Evolutionary conservation across 129 eudicot genomes (phyloP), one percentile per base, ranked within the genome.

Genomic region (Flaveria bidentis): DNA sequence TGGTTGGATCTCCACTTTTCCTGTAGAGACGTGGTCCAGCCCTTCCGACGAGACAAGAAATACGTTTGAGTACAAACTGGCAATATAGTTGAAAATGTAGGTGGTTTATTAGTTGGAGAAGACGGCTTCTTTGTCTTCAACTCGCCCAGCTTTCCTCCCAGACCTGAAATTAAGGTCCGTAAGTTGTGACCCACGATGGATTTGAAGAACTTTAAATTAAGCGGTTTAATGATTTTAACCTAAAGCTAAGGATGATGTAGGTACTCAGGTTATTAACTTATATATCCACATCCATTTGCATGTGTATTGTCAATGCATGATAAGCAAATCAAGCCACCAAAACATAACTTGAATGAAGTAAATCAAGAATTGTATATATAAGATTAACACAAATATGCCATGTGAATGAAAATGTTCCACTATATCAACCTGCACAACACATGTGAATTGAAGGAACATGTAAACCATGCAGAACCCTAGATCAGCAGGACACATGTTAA

Each of bases 1-100:
- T 90, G 96, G 94, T 77, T 93, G 69, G 98, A 90, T 70, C 90
- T 92, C 77, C 93, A 83, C 7, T 81, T 46, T 85, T 85, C 63
- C 61, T 82, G 1, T 92, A 90, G 94, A 94, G 94, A 12, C 90
- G 52, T 61, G 47, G 86, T 83, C 76, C 83, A 87, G 72, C 84
- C 93, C 20, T 90, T 87, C 60, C 56, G 30, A 75, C 81, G 84
- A 36, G 41, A 83, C 78, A 83, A 80, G 64, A 46, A 70, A 73
- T 68, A 52, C 2, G 93, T 89, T 39, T 13, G 68, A 39, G 88
- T 87, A 50, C 77, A 89, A 86, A 86, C 91, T 6, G 41, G 41
- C 41, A 36, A 36, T 36, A 36, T 36, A 36, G 88, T 81, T 17
- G 87, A 83, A 0, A 78, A 83, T 25, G 72, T 46, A 13, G 87